Conservation (phyloP, 2,329 filamentous ascomycete species). For the Penicillium sclerotiorum region DNA sequence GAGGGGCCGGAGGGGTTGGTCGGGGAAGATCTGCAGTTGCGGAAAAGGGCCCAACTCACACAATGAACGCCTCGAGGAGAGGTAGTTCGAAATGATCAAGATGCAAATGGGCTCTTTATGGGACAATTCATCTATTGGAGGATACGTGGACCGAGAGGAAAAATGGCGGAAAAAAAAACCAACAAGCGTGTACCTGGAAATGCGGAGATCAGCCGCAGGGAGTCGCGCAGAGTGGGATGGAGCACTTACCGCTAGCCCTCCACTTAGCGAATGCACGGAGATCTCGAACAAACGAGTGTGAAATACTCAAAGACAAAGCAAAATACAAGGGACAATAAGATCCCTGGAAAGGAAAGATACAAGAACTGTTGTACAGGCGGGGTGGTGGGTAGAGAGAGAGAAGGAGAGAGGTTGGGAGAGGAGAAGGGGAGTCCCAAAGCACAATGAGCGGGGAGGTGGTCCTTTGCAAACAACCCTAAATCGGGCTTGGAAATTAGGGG, state of each 20-base stretch:
- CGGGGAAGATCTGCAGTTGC: conserved; percentile 29
- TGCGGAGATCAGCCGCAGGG: conserved; percentile 39
- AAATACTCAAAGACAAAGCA: conserved; percentile 22
- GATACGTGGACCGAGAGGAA: conserved; percentile 4
- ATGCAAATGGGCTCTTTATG: conserved; percentile 10
- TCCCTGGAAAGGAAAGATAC: conserved; percentile 23
- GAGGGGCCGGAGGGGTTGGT: conserved; percentile 41
- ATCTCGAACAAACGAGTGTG: conserved; percentile 29
- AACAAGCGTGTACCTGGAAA: conserved; percentile 27
- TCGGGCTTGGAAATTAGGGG: conserved; percentile 23
- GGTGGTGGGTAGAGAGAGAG: conserved; percentile 20
- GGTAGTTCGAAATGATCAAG: conserved; percentile 14
- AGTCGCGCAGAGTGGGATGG: conserved; percentile 30
- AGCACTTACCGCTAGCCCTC: conserved; percentile 25
- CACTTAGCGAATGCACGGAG: conserved; percentile 22
- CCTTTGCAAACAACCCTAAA: conserved; percentile 17
- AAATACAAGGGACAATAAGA: conserved; percentile 16
- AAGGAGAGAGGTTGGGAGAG: conserved; percentile 25
- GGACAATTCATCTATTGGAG: conserved; percentile 23
- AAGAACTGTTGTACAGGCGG: conserved; percentile 27
- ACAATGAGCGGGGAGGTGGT: conserved; percentile 21
- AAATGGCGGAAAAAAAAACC: conserved; percentile 13
- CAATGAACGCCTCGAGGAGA: conserved; percentile 42
- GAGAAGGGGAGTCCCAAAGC: conserved; percentile 21
- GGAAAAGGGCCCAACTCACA: conserved; percentile 35